Conservation (phyloP, 768 basidiomycete genomes). For the Lactarius pseudohatsudake region DNA sequence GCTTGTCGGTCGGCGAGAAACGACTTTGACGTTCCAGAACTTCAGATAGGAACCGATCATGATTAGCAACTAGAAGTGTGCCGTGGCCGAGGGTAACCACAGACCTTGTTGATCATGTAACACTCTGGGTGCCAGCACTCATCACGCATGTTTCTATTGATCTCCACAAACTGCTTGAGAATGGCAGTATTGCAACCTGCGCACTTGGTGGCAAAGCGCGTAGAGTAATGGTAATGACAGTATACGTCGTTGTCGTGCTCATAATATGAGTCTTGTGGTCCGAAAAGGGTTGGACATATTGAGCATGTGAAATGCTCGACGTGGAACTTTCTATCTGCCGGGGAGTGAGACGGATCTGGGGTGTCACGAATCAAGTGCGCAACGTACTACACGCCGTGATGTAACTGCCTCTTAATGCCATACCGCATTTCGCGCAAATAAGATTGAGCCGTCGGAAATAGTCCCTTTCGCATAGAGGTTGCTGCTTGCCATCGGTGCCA, state of each 20-base stretch:
- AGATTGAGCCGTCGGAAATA: conserved; percentile 95
- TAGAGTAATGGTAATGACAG: conserved; percentile 99
- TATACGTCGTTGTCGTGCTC: conserved; percentile 98
- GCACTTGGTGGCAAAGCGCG: conserved; percentile 97
- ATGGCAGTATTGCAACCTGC: conserved; percentile 97
- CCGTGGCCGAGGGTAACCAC: conserved; percentile 6
- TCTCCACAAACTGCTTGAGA: conserved; percentile 98
- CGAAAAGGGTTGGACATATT: conserved; percentile 92
- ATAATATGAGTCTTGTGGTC: conserved; percentile 98
- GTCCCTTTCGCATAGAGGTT: conserved; percentile 96
- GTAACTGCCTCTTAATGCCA: conserved; percentile 94
- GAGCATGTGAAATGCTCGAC: conserved; percentile 99
- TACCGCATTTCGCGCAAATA: conserved; percentile 94
- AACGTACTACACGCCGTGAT: conserved; percentile 97
- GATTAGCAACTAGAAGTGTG: conserved; percentile 15
- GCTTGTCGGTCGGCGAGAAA: conserved; percentile 69
- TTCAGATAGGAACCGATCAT: conserved; percentile 36
- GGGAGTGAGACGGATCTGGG: conserved; percentile 15
- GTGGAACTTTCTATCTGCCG: conserved; percentile 95
- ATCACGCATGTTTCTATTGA: conserved; percentile 96
- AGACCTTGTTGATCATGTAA: conserved; percentile 99
- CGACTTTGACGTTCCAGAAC: conserved; percentile 99
- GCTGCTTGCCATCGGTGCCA: conserved; percentile 81
- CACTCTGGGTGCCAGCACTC: conserved; percentile 99
- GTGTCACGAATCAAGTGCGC: conserved; percentile 20